Percentiles rank a stretch among this genome's conserved stretches.
Evolutionary conservation across 139 green algal species (phyloP).

Genomic region (Closterium sp.): DNA sequence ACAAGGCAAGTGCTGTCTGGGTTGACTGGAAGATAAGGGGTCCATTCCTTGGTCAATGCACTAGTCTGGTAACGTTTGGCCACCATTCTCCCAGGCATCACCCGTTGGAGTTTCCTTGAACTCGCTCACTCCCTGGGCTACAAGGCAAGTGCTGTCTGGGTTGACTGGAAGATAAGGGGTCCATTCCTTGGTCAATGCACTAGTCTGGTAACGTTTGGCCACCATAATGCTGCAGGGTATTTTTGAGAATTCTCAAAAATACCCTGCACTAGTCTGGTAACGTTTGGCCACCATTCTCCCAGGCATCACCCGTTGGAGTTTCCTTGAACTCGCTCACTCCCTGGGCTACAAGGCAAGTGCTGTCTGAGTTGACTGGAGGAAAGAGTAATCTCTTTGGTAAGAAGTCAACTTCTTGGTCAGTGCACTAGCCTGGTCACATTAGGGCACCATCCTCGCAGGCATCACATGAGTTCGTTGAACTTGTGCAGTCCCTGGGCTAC

Average conservation of each 20-base stretch:
- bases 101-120: constrained; percentile 81
- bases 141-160: constrained; percentile 9
- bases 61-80: constrained; percentile 28
- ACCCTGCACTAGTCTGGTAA: too few relatives aligned
- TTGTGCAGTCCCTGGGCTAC: constrained; percentile 80
- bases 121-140: constrained; percentile 80
- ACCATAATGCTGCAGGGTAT: too few relatives aligned
- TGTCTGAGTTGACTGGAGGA: neutral
- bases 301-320: constrained; percentile 76
- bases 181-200: neutral
- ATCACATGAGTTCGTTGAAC: constrained; percentile 87
- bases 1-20: constrained; percentile 45
- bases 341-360: constrained; percentile 69
- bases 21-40: neutral
- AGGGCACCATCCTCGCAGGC: constrained; percentile 78
- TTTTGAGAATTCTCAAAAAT: too few relatives aligned
- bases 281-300: constrained; percentile 80
- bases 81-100: constrained; percentile 80
- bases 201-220: constrained; percentile 28
- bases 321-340: constrained; percentile 82
- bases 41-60: neutral
- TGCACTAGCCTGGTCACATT: neutral
- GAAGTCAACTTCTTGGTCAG: neutral
- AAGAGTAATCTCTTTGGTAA: too few relatives aligned
- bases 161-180: neutral